Percentiles rank a stretch among this genome's conserved stretches.
Conservation (phyloP, 1,139 yeast species). For the Meyerozyma athensensis region DNA sequence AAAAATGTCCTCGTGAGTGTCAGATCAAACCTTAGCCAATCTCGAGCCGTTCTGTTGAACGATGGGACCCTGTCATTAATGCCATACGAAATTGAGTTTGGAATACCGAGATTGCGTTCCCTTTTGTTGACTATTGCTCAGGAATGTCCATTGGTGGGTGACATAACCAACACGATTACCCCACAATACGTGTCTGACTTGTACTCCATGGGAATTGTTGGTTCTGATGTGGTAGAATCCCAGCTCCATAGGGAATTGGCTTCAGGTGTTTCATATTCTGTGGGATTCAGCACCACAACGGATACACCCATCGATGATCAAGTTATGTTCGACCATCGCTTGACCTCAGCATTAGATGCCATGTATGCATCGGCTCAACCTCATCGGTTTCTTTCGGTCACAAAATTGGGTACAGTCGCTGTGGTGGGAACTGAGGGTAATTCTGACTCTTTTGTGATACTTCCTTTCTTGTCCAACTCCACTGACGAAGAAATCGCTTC, state of each 20-base stretch:
- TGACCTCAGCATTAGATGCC: slow-evolving; percentile 37
- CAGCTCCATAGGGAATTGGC: slow-evolving; percentile 44
- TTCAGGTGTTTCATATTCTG: slow-evolving; percentile 42
- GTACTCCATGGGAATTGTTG: slow-evolving; percentile 34
- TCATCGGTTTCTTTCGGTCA: slow-evolving; percentile 41
- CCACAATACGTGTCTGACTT: slow-evolving; percentile 46
- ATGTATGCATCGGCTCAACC: slow-evolving; percentile 34
- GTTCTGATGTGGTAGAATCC: slow-evolving; percentile 35
- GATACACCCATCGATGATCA: slow-evolving; percentile 15
- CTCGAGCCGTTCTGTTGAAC: slow-evolving; percentile 14
- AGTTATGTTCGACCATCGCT: slow-evolving; percentile 21
- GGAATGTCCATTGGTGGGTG: slow-evolving; percentile 36
- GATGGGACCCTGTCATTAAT: slow-evolving; percentile 14
- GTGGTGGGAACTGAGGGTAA: slow-evolving; percentile 45
- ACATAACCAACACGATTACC: slow-evolving; percentile 39
- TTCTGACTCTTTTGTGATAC: slow-evolving; percentile 37
- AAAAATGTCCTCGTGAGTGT: slow-evolving; percentile 17
- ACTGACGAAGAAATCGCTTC: not conserved
- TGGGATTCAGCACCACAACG: slow-evolving; percentile 33
- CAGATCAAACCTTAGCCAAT: slow-evolving; percentile 31
- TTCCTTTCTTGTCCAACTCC: slow-evolving; percentile 11
- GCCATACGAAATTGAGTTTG: slow-evolving; percentile 34
- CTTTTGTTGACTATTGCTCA: slow-evolving; percentile 31
- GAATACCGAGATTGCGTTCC: slow-evolving; percentile 37
- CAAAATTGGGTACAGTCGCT: slow-evolving; percentile 41